Percentiles rank a stretch among this genome's conserved stretches.
Conservation (phyloP, 1,139 yeast genomes). For the Wickerhamiella pararugosa region DNA sequence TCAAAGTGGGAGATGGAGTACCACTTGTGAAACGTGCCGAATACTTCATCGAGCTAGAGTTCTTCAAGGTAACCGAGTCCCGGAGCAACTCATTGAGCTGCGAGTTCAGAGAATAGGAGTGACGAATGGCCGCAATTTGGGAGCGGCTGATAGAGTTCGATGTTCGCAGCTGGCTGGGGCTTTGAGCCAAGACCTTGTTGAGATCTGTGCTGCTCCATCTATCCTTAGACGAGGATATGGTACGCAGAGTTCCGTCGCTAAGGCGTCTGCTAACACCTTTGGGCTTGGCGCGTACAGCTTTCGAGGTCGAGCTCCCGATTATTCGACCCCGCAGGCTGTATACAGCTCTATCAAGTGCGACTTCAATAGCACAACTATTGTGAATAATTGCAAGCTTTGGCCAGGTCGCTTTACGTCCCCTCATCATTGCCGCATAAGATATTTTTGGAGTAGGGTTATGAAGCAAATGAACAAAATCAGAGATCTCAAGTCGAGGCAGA, state of each 20-base stretch:
- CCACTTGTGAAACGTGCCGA: no score
- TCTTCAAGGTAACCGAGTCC: background rate
- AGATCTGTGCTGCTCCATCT: conserved; percentile 3
- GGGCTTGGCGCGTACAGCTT: background rate
- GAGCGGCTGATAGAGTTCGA: background rate
- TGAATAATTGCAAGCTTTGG: conserved; percentile 70
- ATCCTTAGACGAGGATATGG: background rate
- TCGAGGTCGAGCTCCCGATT: conserved; percentile 23
- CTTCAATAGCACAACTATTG: conserved; percentile 82
- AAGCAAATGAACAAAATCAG: conserved; percentile 49
- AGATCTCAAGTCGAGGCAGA: conserved; percentile 50
- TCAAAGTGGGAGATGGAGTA: no score
- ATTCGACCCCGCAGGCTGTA: conserved; percentile 50
- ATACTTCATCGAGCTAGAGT: no score
- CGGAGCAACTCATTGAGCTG: conserved; percentile 1
- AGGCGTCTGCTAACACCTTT: background rate
- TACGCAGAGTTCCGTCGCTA: conserved; percentile 1
- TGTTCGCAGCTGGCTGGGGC: background rate
- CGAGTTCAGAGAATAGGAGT: conserved; percentile 3
- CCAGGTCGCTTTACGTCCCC: conserved; percentile 92
- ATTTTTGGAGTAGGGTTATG: conserved; percentile 71
- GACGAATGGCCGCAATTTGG: background rate
- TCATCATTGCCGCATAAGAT: conserved; percentile 48
- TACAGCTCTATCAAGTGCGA: conserved; percentile 71
- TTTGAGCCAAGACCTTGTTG: background rate